Evolutionary conservation across 2,329 filamentous ascomycete genomes (phyloP).

Genomic region (Orbilia quercus): DNA sequence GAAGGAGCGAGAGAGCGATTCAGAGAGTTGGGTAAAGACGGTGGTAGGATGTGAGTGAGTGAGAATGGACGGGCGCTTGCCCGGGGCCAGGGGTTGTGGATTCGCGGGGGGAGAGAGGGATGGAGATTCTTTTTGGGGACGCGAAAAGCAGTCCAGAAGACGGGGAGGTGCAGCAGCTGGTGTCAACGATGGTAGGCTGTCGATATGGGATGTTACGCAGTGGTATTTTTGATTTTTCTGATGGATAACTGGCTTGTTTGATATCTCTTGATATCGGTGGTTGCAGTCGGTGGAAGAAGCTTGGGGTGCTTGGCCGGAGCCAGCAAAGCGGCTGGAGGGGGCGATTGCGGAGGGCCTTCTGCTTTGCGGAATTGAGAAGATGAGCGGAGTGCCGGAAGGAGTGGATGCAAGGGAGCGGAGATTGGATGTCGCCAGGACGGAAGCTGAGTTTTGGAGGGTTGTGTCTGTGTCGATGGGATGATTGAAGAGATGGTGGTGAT

Average conservation of each 20-base stretch:
- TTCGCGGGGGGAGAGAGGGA: conserved; percentile 18
- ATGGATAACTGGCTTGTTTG: not conserved
- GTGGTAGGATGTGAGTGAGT: conserved; percentile 12
- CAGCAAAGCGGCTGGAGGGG: conserved; percentile 40
- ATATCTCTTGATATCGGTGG: not conserved
- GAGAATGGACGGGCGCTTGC: conserved; percentile 25
- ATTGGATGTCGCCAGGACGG: conserved; percentile 33
- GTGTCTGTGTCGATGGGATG: not conserved
- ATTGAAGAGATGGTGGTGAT: conserved; percentile 20
- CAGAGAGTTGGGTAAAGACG: not conserved
- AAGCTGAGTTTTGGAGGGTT: conserved; percentile 10
- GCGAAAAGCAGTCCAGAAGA: conserved; percentile 45
- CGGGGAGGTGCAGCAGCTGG: conserved; percentile 11
- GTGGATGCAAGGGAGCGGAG: conserved; percentile 13
- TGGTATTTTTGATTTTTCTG: not conserved
- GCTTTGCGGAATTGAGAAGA: conserved; percentile 16
- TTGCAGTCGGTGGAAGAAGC: conserved; percentile 6
- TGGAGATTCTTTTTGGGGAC: conserved; percentile 31
- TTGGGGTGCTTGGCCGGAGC: conserved; percentile 26
- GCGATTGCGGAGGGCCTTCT: conserved; percentile 3
- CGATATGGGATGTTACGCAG: conserved; percentile 4
- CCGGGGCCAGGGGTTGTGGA: conserved; percentile 13
- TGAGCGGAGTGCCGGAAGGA: conserved; percentile 13
- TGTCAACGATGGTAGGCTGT: not conserved
- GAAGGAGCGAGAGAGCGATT: not conserved